Conservation (phyloP, 2,329 filamentous ascomycete genomes). For the Colletotrichum musae region DNA sequence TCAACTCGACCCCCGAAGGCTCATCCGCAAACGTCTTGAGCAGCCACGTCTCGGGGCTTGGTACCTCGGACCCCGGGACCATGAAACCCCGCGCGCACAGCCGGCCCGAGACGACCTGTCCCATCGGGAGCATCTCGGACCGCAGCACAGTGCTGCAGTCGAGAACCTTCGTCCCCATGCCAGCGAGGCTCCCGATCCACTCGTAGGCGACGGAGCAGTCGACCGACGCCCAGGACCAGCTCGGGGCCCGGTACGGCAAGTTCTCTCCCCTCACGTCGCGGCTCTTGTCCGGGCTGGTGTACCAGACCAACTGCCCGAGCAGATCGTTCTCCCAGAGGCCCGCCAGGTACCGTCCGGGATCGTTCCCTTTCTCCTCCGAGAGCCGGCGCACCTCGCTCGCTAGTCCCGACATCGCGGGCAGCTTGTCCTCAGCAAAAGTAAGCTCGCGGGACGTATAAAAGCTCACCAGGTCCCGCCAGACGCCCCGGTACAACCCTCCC, state of each 20-base stretch:
- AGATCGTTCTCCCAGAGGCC: not conserved
- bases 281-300: not conserved
- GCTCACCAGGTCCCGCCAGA: not conserved
- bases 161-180: too few relatives aligned
- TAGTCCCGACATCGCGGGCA: not conserved
- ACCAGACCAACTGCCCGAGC: not conserved
- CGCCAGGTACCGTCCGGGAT: not conserved
- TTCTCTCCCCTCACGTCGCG: not conserved
- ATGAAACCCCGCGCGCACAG: too few relatives aligned
- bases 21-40: too few relatives aligned
- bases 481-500: not conserved
- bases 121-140: not conserved
- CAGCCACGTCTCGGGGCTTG: too few relatives aligned
- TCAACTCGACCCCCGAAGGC: too few relatives aligned
- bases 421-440: not conserved
- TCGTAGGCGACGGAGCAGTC: not conserved
- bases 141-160: not conserved
- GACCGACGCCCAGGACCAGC: slow-evolving; percentile 12
- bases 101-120: too few relatives aligned
- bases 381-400: not conserved
- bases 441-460: not conserved
- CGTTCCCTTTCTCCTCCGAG: not conserved
- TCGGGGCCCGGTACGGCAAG: not conserved
- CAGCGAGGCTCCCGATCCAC: too few relatives aligned
- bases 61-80: too few relatives aligned